A percentile compares a stretch with the other conserved stretches of the same genome.
Evolutionary conservation across 148 eudicot genomes (phyloP).

Genomic region (Amaranthus palmeri): DNA sequence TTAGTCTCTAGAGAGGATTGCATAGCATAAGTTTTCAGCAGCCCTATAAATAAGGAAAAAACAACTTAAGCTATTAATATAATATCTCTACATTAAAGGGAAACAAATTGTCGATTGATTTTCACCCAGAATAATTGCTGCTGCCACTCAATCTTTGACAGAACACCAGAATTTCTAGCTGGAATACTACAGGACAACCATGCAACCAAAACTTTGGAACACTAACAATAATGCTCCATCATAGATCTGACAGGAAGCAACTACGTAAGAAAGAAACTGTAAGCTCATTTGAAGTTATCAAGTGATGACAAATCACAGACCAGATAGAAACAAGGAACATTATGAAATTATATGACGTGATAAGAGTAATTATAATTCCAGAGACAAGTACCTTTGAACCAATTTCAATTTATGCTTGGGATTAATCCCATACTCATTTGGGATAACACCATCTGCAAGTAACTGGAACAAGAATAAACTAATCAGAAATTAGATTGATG

Average conservation of each 20-base stretch:
- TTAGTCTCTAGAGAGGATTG: too few relatives aligned
- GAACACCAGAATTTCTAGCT: not conserved
- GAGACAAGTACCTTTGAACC: constrained; percentile 81
- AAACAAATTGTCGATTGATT: too few relatives aligned
- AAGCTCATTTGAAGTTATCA: not conserved
- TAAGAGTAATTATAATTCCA: not conserved
- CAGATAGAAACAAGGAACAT: not conserved
- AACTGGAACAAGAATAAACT: constrained; percentile 40
- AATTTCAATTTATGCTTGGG: constrained; percentile 84
- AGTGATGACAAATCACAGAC: not conserved
- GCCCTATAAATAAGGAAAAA: too few relatives aligned
- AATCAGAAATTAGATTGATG: constrained; percentile 14
- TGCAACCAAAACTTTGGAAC: not conserved
- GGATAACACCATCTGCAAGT: constrained; percentile 97
- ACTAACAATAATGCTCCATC: not conserved
- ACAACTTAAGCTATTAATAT: too few relatives aligned
- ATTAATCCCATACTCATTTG: constrained; percentile 96
- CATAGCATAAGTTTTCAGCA: too few relatives aligned
- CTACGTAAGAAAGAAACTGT: not conserved
- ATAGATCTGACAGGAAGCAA: not conserved
- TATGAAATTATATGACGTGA: not conserved
- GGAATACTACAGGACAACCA: not conserved
- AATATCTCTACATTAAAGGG: too few relatives aligned
- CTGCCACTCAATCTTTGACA: too few relatives aligned
- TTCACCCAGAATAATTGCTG: too few relatives aligned